Conservation (phyloP, 495 filamentous ascomycete species). For the Aspergillus affinis region DNA sequence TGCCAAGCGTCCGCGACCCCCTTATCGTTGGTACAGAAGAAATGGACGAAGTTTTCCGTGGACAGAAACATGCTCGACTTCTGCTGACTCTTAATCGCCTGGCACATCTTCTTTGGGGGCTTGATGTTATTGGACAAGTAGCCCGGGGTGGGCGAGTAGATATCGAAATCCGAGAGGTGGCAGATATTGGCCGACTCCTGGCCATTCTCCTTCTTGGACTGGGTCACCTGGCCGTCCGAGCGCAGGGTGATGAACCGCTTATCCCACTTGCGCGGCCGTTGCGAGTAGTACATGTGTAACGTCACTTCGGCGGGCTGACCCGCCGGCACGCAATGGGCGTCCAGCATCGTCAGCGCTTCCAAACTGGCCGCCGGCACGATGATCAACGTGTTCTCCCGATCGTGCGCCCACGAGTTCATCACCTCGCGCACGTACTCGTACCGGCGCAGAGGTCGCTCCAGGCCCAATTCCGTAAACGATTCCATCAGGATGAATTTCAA, state of each 20-base stretch:
- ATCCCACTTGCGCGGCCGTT: conserved; percentile 79
- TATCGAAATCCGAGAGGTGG: conserved; percentile 91
- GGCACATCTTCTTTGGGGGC: conserved; percentile 77
- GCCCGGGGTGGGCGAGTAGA: conserved; percentile 71
- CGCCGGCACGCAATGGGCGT: conserved; percentile 51
- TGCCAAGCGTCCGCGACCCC: conserved; percentile 66
- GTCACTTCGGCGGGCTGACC: conserved; percentile 61
- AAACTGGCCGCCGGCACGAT: conserved; percentile 53
- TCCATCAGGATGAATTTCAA: conserved; percentile 69
- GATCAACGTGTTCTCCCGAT: conserved; percentile 67
- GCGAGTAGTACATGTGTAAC: conserved; percentile 75
- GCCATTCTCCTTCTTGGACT: conserved; percentile 63
- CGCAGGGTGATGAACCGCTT: conserved; percentile 78
- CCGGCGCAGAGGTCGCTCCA: conserved; percentile 78
- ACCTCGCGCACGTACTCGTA: conserved; percentile 89
- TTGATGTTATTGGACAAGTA: conserved; percentile 63
- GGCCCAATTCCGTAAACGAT: conserved; percentile 68
- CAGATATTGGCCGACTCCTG: conserved; percentile 69
- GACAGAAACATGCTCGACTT: conserved; percentile 82
- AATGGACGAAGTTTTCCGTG: conserved; percentile 84
- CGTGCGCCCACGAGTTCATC: conserved; percentile 87
- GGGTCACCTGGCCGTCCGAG: conserved; percentile 70
- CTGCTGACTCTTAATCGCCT: conserved; percentile 90
- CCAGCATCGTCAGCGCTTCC: conserved; percentile 47
- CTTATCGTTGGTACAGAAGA: conserved; percentile 78